Percentiles rank a stretch among this genome's conserved stretches.
Conservation (phyloP, 371 early-diverging fungal genomes). For the Syncephalastrum contaminatum region DNA sequence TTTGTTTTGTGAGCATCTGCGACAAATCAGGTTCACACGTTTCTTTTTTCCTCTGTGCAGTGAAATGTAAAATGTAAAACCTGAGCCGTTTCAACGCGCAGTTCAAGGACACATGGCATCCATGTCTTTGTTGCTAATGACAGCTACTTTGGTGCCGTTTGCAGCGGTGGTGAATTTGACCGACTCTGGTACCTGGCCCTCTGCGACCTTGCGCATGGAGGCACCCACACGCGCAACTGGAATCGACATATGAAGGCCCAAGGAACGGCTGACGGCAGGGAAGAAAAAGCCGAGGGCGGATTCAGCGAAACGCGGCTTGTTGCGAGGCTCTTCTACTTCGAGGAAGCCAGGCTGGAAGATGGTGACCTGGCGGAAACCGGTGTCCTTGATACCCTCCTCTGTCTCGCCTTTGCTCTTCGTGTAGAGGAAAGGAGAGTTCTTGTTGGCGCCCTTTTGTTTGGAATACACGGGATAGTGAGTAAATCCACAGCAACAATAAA, state of each 20-base stretch:
- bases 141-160: constrained; percentile 5
- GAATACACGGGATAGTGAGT: not conserved
- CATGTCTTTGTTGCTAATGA: constrained; percentile 13
- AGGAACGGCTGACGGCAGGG: constrained; percentile 14
- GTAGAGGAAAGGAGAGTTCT: constrained; percentile 66
- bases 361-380: constrained; percentile 64
- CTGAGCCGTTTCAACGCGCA: not conserved
- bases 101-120: not conserved
- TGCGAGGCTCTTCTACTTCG: constrained; percentile 43
- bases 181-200: not conserved
- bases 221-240: constrained; percentile 27
- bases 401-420: constrained; percentile 75
- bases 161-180: not conserved
- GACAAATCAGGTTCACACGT: constrained; percentile 4
- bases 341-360: constrained; percentile 68
- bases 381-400: constrained; percentile 56
- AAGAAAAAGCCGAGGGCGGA: constrained; percentile 10
- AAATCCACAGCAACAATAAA: not conserved
- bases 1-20: not conserved
- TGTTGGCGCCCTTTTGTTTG: constrained; percentile 47
- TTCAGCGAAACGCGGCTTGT: constrained; percentile 19
- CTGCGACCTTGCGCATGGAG: constrained; percentile 34
- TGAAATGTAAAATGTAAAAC: no score
- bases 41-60: not conserved
- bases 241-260: constrained; percentile 17